Base-by-base conservation (phyloP, 2,329 filamentous ascomycete genomes). In the Colletotrichum tamarilloi region DNA sequence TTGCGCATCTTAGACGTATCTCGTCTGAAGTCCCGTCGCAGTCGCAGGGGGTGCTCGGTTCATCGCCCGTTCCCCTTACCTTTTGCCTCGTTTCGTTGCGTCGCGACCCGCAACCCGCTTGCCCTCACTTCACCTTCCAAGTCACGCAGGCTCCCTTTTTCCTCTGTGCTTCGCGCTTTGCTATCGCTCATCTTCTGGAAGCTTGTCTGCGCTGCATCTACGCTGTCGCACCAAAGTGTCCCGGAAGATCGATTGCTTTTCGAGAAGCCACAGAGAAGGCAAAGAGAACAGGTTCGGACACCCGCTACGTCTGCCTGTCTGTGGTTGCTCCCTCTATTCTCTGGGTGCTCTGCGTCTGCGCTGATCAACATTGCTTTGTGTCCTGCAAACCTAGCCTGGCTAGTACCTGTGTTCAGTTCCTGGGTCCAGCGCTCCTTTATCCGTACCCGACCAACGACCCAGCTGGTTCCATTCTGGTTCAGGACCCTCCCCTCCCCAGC, bases 11-110 rank as follows among this genome's bases (percentile, higher is more conserved):
- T 60, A 56, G 56, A 62, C 52, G 49, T 35, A 28, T 74, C 67
- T 66, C 72, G 65, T 69, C 62, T 65, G 60, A 73, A 73, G 70
- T 71, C 56, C 28, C 42, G 55, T 73, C 62, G 62, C 67, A 73
- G 57, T 49, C 42, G 42, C 42, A 49, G 70, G 68, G 53, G 28
- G 67, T 73, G 59, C 66, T 69, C 70, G 67, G 66, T 62, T 65
- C 70, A 70, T 73, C 67, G 55, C 70, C 59, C 65, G 69, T 46
- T 68, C 66, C 64, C 64, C 38, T 67, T 68, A 46, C 69, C 52
- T 14, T 68, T 67, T 52, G 35, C 56, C 42, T 57, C 32, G 64
- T 72, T 72, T 72, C 65, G 69, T 63, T 68, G 38, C 66, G 57
- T 68, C 58, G 53, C 57, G 68, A 62, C 68, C 68, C 68, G 57